Conservation (phyloP, 2,329 filamentous ascomycete genomes). For the Pseudocercospora musae region DNA sequence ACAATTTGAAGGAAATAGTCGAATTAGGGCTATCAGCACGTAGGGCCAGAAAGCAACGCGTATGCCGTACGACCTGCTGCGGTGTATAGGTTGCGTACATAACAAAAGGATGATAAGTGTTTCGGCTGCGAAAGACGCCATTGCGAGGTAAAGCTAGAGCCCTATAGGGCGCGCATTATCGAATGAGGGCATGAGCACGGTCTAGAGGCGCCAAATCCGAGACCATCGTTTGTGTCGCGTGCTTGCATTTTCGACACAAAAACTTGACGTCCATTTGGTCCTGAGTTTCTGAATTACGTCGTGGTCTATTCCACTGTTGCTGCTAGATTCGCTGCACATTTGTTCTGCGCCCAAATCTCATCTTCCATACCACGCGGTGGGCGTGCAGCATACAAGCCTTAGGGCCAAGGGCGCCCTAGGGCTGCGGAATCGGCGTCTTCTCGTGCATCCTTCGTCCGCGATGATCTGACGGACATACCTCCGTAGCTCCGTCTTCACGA, state of each 20-base stretch:
- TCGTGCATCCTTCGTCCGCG: background rate
- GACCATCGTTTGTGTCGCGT: background rate
- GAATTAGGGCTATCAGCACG: background rate
- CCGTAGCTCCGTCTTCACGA: background rate
- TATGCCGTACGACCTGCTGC: background rate
- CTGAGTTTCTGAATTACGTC: background rate
- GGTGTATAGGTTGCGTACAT: background rate
- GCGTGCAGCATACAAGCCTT: background rate
- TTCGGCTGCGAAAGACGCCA: background rate
- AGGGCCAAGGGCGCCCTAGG: background rate
- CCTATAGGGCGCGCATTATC: background rate
- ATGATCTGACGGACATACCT: background rate
- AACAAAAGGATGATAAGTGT: background rate
- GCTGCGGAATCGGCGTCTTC: background rate
- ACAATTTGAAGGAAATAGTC: no score
- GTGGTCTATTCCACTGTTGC: background rate
- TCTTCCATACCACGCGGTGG: background rate
- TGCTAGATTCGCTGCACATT: background rate
- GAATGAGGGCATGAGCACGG: background rate
- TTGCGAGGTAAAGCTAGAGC: background rate
- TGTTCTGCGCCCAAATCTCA: background rate
- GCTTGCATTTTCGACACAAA: background rate
- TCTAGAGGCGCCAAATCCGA: background rate
- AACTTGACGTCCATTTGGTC: background rate
- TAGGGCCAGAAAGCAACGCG: background rate